Evolutionary conservation across 371 early-diverging fungal species (phyloP), one percentile per base, ranked within the genome.

Genomic region (Mortierella sp.): DNA sequence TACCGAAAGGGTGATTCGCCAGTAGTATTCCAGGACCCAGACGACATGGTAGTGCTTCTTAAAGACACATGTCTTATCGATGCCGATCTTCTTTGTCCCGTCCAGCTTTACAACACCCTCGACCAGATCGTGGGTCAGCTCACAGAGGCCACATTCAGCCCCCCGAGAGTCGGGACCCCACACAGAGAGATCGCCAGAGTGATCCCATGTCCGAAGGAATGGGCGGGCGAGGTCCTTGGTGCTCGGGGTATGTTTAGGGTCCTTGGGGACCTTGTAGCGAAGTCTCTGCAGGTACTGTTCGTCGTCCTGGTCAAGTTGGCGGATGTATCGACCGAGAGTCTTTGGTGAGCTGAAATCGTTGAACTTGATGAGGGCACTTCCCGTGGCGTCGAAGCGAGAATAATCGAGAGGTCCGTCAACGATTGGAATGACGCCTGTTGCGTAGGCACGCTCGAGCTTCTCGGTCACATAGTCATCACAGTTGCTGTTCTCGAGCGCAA

Each of bases 391-490:
- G n/a, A 53, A 31, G 53, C 53, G 26, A 10, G 53, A 10, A 22
- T 14, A 26, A 22, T 31, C 53, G 31, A 22, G n/a, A 53, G 31
- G 53, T n/a, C n/a, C n/a, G 31, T 31, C 26, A 53, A n/a, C 53
- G 53, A 53, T 53, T 13, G 4, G 44, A 10, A 44, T 16, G 44
- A 43, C 39, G 41, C 64, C 83, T 4, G 63, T 71, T 0, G 58
- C 68, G 55, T 76, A 79, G 22, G 83, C 64, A 7, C 76, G 63
- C 11, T 73, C 73, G 9, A 80, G 37, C 29, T 80, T 80, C 52
- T 80, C 80, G 6, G 80, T 69, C 24, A 80, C 80, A 50, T 80
- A 80, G 70, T 76, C 76, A 29, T 81, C 72, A 41, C 86, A 86
- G 45, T 79, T 86, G 61, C 43, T 66, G 75, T 82, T 82, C 40